These are phyloP conservation scores for Xylariaceae sp. DNA, from an alignment of 2,329 filamentous ascomycete species.

Conservation along the genomic window DNA sequence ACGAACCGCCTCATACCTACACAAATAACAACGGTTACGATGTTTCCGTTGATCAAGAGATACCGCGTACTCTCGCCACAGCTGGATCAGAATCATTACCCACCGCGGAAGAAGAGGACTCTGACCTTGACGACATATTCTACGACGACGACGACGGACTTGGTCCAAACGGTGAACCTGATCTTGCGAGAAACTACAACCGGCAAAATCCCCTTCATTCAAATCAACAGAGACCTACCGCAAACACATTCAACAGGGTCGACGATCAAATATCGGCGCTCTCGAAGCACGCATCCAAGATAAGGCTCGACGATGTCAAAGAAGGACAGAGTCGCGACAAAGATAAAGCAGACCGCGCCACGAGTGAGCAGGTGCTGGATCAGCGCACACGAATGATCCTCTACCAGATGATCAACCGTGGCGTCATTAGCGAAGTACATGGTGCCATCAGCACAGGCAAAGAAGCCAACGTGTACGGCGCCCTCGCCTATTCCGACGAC, in stretches of 20 bases:
- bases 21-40: constrained; percentile 54
- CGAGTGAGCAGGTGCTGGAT: constrained; percentile 92
- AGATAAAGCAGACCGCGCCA: constrained; percentile 92
- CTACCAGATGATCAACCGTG: constrained; percentile 93
- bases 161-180: constrained; percentile 61
- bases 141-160: constrained; percentile 56
- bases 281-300: constrained; percentile 83
- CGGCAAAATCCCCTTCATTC: constrained; percentile 76
- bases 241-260: constrained; percentile 79
- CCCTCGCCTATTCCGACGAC: constrained; percentile 68
- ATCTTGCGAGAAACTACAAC: constrained; percentile 88
- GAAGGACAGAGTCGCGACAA: constrained; percentile 65
- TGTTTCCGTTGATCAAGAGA: constrained; percentile 44
- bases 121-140: constrained; percentile 50
- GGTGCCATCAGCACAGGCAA: constrained; percentile 96
- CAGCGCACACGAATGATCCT: constrained; percentile 94
- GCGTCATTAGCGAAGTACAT: constrained; percentile 88
- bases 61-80: constrained; percentile 40
- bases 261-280: constrained; percentile 90
- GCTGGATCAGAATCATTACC: constrained; percentile 2
- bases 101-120: constrained; percentile 40
- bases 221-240: constrained; percentile 78
- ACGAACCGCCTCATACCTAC: constrained; percentile 54
- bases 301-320: constrained; percentile 75
- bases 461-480: constrained; percentile 97